Evolutionary conservation across 139 green algal genomes (phyloP).

Genomic region (Spirogloea muscicola): DNA sequence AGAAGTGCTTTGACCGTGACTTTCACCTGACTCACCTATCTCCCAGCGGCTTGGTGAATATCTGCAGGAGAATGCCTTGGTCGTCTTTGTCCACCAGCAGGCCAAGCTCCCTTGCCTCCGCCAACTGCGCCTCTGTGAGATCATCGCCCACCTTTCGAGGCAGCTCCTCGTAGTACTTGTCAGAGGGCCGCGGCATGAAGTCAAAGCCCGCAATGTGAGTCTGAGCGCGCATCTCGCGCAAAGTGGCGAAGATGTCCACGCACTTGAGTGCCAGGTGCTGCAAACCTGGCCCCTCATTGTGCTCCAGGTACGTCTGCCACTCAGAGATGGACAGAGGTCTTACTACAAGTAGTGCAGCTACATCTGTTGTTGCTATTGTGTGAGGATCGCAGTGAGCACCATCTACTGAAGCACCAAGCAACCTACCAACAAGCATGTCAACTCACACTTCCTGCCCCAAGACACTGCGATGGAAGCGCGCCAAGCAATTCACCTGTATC

Average conservation of each 20-base stretch:
- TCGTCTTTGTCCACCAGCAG: slow-evolving; percentile 93
- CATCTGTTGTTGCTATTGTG: too few species aligned
- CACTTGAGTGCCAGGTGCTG: slow-evolving; percentile 96
- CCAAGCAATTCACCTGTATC: too few species aligned
- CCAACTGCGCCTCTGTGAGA: slow-evolving; percentile 32
- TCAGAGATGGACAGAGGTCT: too few species aligned
- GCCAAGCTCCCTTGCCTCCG: slow-evolving; percentile 77
- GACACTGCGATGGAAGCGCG: too few species aligned
- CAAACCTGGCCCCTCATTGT: slow-evolving; percentile 89
- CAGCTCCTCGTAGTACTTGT: slow-evolving; percentile 78
- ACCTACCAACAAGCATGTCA: too few species aligned
- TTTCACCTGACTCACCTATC: slow-evolving; percentile 30
- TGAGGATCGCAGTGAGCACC: too few species aligned
- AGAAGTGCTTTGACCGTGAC: neutral
- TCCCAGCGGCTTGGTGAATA: slow-evolving; percentile 52
- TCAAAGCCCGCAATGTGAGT: slow-evolving; percentile 62
- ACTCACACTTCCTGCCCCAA: too few species aligned
- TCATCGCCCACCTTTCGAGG: slow-evolving; percentile 10
- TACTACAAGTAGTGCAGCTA: too few species aligned
- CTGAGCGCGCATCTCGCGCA: slow-evolving; percentile 64
- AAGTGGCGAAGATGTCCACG: slow-evolving; percentile 82
- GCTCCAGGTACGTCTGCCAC: slow-evolving; percentile 92
- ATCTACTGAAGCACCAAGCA: too few species aligned
- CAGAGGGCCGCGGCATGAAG: slow-evolving; percentile 74
- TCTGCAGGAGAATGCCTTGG: slow-evolving; percentile 89